phyloP scores from a whole-genome alignment of 176 grass and related monocot genomes.

The Hordeum marinum region DNA sequence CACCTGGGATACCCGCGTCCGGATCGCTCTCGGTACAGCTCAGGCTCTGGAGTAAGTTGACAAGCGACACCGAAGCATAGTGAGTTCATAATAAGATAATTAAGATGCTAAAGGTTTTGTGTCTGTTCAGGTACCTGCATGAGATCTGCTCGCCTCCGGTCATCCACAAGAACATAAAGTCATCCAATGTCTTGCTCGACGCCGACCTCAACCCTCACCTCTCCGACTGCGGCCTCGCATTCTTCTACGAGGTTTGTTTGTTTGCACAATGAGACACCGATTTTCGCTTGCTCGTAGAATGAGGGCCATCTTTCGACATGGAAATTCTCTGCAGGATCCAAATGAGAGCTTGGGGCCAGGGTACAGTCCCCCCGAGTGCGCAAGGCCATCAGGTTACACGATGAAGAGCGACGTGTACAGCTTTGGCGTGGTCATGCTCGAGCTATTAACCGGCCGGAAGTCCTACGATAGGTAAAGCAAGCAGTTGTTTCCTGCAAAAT shows the following conservation, averaged over 20 bases:
- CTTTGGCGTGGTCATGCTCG: conserved; percentile 81
- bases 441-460: conserved; percentile 81
- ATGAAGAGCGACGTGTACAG: conserved; percentile 88
- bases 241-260: conserved; percentile 68
- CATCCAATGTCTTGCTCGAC: conserved; percentile 86
- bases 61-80: conserved; percentile 14
- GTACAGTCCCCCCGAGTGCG: conserved; percentile 69
- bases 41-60: conserved; percentile 86
- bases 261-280: neutral
- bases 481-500: neutral
- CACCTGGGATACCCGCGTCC: conserved; percentile 94
- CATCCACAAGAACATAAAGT: conserved; percentile 89
- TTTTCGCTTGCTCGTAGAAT: neutral
- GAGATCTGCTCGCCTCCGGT: conserved; percentile 73
- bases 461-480: conserved; percentile 64
- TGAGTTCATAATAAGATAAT: neutral
- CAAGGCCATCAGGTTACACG: conserved; percentile 50
- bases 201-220: conserved; percentile 73
- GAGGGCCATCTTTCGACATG: neutral
- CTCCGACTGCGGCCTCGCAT: conserved; percentile 56
- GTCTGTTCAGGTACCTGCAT: conserved; percentile 76
- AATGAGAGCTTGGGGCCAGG: conserved; percentile 70
- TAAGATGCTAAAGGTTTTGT: neutral
- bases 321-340: conserved; percentile 51
- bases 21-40: conserved; percentile 86